Percentiles rank a stretch among this genome's conserved stretches.
These are phyloP conservation scores for Boletus sp. DNA, from an alignment of 768 basidiomycete genomes.

Conservation along the genomic window DNA sequence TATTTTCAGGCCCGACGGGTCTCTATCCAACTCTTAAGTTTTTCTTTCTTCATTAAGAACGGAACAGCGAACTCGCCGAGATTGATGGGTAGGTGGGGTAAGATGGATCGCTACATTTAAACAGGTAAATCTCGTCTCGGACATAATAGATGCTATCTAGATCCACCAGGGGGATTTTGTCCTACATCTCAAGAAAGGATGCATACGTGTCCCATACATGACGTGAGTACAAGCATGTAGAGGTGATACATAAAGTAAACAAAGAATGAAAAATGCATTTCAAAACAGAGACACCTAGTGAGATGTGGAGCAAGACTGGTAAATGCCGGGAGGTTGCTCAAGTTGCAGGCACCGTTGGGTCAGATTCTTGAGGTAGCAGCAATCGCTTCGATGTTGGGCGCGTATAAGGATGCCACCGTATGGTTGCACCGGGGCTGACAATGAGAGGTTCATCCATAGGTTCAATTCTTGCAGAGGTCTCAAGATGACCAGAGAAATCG, in stretches of 20 bases:
- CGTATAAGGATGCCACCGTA: conserved; percentile 19
- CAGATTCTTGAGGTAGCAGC: conserved; percentile 16
- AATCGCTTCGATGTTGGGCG: conserved; percentile 14
- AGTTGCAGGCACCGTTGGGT: not conserved
- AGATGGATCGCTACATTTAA: not conserved
- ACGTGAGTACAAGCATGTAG: not conserved
- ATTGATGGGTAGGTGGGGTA: not conserved
- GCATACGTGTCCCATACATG: not conserved
- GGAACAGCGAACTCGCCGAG: not conserved
- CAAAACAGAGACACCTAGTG: not conserved
- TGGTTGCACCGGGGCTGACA: not conserved
- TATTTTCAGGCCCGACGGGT: not conserved
- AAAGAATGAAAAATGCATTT: not conserved
- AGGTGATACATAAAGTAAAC: not conserved
- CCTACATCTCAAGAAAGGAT: not conserved
- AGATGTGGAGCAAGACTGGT: not conserved
- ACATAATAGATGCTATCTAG: not conserved
- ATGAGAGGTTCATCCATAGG: conserved; percentile 18
- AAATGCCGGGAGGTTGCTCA: not conserved
- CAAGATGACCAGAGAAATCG: conserved; percentile 1
- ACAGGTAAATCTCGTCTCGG: not conserved
- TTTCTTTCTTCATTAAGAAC: not conserved
- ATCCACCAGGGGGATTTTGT: not conserved
- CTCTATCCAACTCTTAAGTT: not conserved
- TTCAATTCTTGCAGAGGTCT: not conserved